Percentiles rank a stretch among this genome's conserved stretches.
phyloP scores from a whole-genome alignment of 2,329 filamentous ascomycete genomes.

The Alternaria incomplexa region DNA sequence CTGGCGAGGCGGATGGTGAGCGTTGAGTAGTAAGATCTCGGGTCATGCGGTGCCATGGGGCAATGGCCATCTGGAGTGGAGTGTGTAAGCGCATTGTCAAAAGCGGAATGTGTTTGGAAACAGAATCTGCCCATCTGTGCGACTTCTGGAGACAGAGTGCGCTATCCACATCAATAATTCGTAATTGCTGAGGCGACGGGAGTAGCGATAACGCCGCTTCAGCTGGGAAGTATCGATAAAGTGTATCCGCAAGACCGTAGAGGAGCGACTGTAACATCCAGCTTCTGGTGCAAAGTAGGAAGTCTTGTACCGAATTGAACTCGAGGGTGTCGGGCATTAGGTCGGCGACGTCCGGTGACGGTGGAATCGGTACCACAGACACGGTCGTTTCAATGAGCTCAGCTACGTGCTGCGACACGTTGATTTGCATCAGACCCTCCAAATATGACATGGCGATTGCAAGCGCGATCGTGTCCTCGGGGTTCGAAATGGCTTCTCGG shows the following conservation, averaged over 20 bases:
- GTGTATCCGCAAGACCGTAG: conserved; percentile 30
- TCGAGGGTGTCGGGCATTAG: conserved; percentile 24
- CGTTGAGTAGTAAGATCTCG: conserved; percentile 7
- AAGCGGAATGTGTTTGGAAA: conserved; percentile 30
- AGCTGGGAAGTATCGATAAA: conserved; percentile 30
- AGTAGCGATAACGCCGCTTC: conserved; percentile 23
- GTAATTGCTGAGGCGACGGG: conserved; percentile 19
- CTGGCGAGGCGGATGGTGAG: neutral
- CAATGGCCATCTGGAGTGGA: conserved; percentile 33
- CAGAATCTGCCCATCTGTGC: conserved; percentile 24
- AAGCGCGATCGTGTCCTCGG: conserved; percentile 23
- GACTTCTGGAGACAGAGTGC: conserved; percentile 30
- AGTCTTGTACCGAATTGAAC: conserved; percentile 31
- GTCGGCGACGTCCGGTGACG: conserved; percentile 24
- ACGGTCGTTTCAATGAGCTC: conserved; percentile 21
- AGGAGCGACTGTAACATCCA: conserved; percentile 35
- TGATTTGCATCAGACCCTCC: conserved; percentile 28
- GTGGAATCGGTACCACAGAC: conserved; percentile 13
- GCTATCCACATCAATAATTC: conserved; percentile 24
- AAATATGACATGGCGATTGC: conserved; percentile 29
- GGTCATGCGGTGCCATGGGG: conserved; percentile 32
- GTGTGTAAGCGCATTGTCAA: conserved; percentile 38
- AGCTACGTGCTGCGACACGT: conserved; percentile 22
- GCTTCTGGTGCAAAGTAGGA: conserved; percentile 32
- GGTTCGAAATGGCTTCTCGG: conserved; percentile 25